Evolutionary conservation across 768 basidiomycete genomes (phyloP), one percentile per base, ranked within the genome.

Genomic region (Xanthoconium purpureum): DNA sequence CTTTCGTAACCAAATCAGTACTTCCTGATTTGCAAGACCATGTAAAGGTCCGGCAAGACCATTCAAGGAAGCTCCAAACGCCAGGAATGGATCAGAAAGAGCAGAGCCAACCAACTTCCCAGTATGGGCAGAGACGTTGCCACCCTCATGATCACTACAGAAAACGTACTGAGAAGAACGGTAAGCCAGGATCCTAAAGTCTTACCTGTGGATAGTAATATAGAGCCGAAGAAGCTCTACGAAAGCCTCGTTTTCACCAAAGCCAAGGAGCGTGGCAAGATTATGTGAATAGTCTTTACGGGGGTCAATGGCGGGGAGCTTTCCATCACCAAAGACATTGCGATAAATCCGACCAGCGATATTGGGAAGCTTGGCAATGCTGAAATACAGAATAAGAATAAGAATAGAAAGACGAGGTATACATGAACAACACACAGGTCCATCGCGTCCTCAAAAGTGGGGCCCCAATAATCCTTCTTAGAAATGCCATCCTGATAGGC

Each of bases 381-480:
- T 90, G 60, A 7, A 30, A 46, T 24, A 32, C 10, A 42, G 32
- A 33, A 33, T 18, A n/a, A 43, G 32, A 56, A 44, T 60, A 59
- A 56, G 32, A 43, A 45, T 17, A 38, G 33, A 50, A 8, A 14
- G 47, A 9, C 18, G 12, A 42, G 18, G 58, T n/a, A 24, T 29
- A 39, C 35, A 35, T 8, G 9, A 47, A 50, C 10, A 48, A 66
- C 66, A 68, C 73, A 90, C 88, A 93, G 76, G 71, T 93, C 90
- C 90, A 92, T 93, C 46, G 83, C 79, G 70, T 93, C 90, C 71
- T 95, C 94, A 58, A 92, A 94, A 50, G 87, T 88, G 52, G 94
- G 90, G 59, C 88, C 85, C 96, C 96, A 98, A 81, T 98, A 98
- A 47, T 98, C 94, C 74, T 87, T 89, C 80, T 98, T 98, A 66